A percentile compares a stretch with the other conserved stretches of the same genome.
Evolutionary conservation across 108 stramenopile species (phyloP).

Genomic region (Chaetoceros muelleri): DNA sequence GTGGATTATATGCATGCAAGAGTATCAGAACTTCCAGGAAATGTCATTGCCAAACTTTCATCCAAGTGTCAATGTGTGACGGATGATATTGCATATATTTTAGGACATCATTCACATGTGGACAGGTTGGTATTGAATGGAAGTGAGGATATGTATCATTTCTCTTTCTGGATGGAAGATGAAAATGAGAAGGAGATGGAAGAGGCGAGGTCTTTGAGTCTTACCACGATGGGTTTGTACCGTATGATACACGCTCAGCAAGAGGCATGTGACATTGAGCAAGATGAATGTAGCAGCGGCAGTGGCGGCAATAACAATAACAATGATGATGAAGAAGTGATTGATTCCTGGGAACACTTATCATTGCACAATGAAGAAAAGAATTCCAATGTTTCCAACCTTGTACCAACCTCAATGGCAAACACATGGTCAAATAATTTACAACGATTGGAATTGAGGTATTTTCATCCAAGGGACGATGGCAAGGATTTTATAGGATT

Average conservation of each 20-base stretch:
- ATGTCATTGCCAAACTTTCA: background rate
- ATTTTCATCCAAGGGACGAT: background rate
- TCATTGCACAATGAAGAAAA: background rate
- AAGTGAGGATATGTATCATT: background rate
- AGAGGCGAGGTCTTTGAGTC: too few species aligned
- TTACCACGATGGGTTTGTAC: too few species aligned
- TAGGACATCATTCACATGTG: background rate
- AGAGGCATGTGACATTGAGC: too few species aligned
- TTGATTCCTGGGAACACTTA: background rate
- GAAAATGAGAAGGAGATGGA: background rate
- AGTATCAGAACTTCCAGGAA: background rate
- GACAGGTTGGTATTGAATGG: background rate
- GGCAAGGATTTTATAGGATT: background rate
- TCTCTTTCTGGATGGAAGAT: background rate
- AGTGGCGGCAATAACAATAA: too few species aligned
- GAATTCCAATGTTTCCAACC: background rate
- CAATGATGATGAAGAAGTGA: background rate
- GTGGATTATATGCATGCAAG: background rate
- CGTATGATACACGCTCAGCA: too few species aligned
- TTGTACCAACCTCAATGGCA: background rate
- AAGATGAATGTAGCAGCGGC: too few species aligned
- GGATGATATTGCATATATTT: background rate
- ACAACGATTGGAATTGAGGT: background rate
- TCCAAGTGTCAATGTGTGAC: background rate
- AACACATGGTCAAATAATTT: background rate